Conservation (phyloP, 2,329 filamentous ascomycete species). For the Paecilomyces sp. region DNA sequence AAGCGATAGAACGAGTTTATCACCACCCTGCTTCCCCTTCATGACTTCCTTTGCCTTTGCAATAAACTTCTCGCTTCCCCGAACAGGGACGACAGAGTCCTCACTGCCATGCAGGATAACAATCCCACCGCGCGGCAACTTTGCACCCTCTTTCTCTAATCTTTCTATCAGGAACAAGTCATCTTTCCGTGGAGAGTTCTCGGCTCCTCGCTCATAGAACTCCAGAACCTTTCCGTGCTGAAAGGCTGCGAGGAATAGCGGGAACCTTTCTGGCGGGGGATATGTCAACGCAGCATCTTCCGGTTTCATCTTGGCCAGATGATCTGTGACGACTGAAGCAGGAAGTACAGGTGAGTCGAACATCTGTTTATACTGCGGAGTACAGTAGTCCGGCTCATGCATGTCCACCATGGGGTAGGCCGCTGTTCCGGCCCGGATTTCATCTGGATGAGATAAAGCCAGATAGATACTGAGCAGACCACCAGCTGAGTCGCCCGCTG, state of each 20-base stretch:
- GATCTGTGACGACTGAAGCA: slow-evolving; percentile 7
- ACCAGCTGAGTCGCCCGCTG: slow-evolving; percentile 23
- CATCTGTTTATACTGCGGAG: slow-evolving; percentile 5
- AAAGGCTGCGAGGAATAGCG: slow-evolving; percentile 12
- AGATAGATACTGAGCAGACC: slow-evolving; percentile 21
- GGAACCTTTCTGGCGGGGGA: slow-evolving; percentile 3
- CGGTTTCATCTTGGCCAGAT: slow-evolving; percentile 3
- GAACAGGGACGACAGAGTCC: slow-evolving; percentile 24
- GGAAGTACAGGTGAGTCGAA: slow-evolving; percentile 9
- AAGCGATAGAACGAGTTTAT: slow-evolving; percentile 17
- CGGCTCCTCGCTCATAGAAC: slow-evolving; percentile 14
- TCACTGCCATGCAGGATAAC: slow-evolving; percentile 27
- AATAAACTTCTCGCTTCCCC: slow-evolving; percentile 21
- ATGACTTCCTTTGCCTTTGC: slow-evolving; percentile 13
- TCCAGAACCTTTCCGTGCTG: slow-evolving; percentile 8
- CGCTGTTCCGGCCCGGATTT: slow-evolving; percentile 22
- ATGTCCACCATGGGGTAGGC: slow-evolving; percentile 27
- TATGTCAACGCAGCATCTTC: slow-evolving; percentile 11
- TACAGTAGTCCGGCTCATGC: slow-evolving; percentile 10
- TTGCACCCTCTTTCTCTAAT: slow-evolving; percentile 16
- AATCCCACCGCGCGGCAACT: slow-evolving; percentile 22
- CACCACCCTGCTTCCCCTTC: slow-evolving; percentile 13
- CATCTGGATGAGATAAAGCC: slow-evolving; percentile 16
- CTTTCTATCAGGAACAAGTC: slow-evolving; percentile 20
- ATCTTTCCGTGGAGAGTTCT: slow-evolving; percentile 6